Evolutionary conservation across 2,329 filamentous ascomycete species (phyloP), one percentile per base, ranked within the genome.

Genomic region (Fusarium chlamydosporum): DNA sequence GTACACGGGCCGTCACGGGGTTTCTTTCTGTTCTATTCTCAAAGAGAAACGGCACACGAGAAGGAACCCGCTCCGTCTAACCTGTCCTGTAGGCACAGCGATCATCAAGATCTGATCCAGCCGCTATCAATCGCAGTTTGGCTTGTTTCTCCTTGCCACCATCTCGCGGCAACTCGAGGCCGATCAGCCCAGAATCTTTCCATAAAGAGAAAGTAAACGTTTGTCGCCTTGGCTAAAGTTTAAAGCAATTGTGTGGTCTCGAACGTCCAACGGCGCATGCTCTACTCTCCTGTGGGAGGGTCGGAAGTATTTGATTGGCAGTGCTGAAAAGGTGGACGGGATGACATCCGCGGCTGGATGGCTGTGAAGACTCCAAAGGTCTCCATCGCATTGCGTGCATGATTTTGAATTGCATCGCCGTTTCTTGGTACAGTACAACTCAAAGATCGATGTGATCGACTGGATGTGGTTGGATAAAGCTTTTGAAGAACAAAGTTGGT

Each of bases 341-440:
- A 70, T 66, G 55, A 64, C 68, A 74, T 72, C 72, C 72, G 65
- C 56, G 59, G 65, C 71, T 31, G 29, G 67, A 29, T 23, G 23
- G 23, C 59, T 54, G 23, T 56, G 33, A 34, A 46, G 52, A n/a
- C 38, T 45, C 27, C 18, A 42, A 27, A 18, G 29, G 31, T 26
- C 29, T 54, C 46, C 47, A 50, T 47, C 29, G 33, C 46, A 47
- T 52, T 52, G 47, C 46, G 57, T 41, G 64, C 50, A 62, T 67
- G 57, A 51, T 51, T 40, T 40, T 38, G 47, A 40, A 38, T 68
- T 61, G 43, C 56, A 57, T 69, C 53, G 55, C 18, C 48, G 23
- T 29, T 16, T 41, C 56, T 42, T 16, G 38, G 35, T 27, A 27
- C 29, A 45, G 35, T 27, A 27, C 29, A 45, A n/a, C 31, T 31